Conservation (phyloP, 2,329 filamentous ascomycete genomes). For the Arthrinium puccinioides region DNA sequence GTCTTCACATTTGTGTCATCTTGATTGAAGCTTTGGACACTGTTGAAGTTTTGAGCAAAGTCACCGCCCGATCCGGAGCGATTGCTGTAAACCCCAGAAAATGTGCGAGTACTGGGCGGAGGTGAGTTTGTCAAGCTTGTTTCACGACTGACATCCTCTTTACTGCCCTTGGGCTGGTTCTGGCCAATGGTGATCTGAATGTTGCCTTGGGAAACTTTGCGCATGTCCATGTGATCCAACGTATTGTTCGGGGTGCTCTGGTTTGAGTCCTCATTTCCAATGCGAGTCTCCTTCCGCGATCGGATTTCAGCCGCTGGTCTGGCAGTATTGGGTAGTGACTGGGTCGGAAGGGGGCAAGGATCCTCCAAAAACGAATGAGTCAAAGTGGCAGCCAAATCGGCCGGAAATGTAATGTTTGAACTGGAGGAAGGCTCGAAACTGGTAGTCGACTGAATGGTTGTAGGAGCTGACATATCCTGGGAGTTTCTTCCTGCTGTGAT, state of each 20-base stretch:
- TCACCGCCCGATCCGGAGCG: conserved; percentile 20
- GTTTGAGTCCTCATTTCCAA: conserved; percentile 14
- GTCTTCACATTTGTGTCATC: conserved; percentile 10
- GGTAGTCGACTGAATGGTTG: too few relatives aligned
- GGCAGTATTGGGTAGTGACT: conserved; percentile 17
- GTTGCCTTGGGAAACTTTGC: conserved; percentile 30
- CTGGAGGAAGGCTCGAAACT: too few relatives aligned
- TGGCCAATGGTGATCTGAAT: conserved; percentile 15
- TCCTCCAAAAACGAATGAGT: conserved; percentile 43
- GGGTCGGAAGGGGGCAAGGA: conserved; percentile 29
- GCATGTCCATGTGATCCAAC: conserved; percentile 24
- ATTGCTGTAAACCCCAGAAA: conserved; percentile 20
- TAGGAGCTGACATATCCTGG: too few relatives aligned
- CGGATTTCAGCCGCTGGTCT: conserved; percentile 29
- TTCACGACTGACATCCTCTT: conserved; percentile 9
- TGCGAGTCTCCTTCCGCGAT: conserved; percentile 36
- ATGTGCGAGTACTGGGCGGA: conserved; percentile 16
- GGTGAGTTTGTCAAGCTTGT: conserved; percentile 18
- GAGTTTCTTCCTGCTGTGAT: too few relatives aligned
- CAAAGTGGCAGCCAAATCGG: conserved; percentile 34
- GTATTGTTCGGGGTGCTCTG: conserved; percentile 13
- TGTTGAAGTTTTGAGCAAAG: conserved; percentile 23
- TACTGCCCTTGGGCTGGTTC: not conserved
- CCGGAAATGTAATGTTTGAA: conserved; percentile 15
- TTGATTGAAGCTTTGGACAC: conserved; percentile 15